phyloP scores from a whole-genome alignment of 2,329 filamentous ascomycete genomes.

The Alternaria infectoria region DNA sequence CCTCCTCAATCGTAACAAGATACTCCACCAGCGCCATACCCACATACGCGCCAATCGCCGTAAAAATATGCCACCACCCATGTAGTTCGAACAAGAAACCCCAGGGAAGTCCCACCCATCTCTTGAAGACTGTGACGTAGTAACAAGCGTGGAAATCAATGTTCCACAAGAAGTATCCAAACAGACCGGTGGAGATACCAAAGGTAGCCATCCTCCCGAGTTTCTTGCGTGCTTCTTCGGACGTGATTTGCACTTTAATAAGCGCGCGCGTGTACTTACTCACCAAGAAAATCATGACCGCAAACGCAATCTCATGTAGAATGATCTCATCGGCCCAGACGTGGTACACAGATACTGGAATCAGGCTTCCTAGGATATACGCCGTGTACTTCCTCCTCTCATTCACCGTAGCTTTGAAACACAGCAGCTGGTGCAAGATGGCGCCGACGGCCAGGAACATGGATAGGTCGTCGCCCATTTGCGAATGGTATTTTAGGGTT shows the following conservation, averaged over 20 bases:
- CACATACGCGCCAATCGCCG: conserved; percentile 59
- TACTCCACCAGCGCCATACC: conserved; percentile 49
- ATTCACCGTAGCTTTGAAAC: conserved; percentile 42
- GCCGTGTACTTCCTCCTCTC: conserved; percentile 34
- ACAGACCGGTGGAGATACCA: conserved; percentile 52
- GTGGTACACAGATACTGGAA: conserved; percentile 46
- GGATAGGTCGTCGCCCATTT: conserved; percentile 64
- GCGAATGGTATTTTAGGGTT: conserved; percentile 54
- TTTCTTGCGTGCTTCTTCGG: conserved; percentile 25
- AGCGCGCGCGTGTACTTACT: conserved; percentile 34
- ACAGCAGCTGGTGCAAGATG: conserved; percentile 59
- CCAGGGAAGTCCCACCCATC: conserved; percentile 60
- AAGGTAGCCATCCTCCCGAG: conserved; percentile 35
- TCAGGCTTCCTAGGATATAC: conserved; percentile 36
- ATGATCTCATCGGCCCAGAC: conserved; percentile 50
- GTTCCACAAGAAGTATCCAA: conserved; percentile 63
- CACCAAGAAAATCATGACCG: conserved; percentile 51
- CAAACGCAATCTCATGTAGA: conserved; percentile 48
- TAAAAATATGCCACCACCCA: conserved; percentile 70
- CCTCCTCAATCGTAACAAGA: conserved; percentile 42
- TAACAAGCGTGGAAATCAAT: conserved; percentile 62
- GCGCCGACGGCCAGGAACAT: conserved; percentile 63
- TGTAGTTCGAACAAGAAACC: conserved; percentile 65
- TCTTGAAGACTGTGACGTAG: conserved; percentile 55
- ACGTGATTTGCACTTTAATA: conserved; percentile 35